Percentiles rank a stretch among this genome's conserved stretches.
These are phyloP conservation scores for Trichoderma breve DNA, from an alignment of 2,329 filamentous ascomycete species.

Conservation along the genomic window DNA sequence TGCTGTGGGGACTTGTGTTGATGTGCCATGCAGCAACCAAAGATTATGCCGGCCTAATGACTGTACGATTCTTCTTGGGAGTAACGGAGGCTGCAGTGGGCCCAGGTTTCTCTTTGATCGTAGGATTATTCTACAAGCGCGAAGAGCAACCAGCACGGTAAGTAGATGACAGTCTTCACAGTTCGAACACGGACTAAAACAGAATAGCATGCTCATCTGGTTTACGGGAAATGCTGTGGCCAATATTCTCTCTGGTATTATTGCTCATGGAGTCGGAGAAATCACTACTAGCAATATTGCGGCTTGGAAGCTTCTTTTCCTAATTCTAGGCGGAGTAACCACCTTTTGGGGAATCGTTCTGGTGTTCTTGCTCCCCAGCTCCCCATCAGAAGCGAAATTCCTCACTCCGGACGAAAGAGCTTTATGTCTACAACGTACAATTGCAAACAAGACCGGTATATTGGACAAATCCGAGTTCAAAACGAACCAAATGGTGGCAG, in stretches of 20 bases:
- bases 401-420: background rate
- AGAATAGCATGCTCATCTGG: background rate
- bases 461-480: background rate
- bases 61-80: constrained; percentile 26
- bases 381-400: background rate
- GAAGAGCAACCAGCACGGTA: constrained; percentile 25
- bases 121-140: constrained; percentile 28
- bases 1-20: constrained; percentile 26
- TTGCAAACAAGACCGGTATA: background rate
- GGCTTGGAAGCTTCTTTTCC: background rate
- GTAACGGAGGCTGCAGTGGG: constrained; percentile 25
- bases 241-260: background rate
- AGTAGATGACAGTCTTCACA: background rate
- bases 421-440: background rate
- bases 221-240: background rate
- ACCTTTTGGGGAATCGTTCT: background rate
- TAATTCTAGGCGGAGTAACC: background rate
- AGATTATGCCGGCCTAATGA: constrained; percentile 24
- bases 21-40: constrained; percentile 25
- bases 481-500: background rate
- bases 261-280: background rate
- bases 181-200: background rate
- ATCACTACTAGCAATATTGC: background rate
- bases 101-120: constrained; percentile 20
- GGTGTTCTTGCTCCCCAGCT: background rate